phyloP scores from a whole-genome alignment of 805 yeast genomes.

The Sugiyamaella americana region DNA sequence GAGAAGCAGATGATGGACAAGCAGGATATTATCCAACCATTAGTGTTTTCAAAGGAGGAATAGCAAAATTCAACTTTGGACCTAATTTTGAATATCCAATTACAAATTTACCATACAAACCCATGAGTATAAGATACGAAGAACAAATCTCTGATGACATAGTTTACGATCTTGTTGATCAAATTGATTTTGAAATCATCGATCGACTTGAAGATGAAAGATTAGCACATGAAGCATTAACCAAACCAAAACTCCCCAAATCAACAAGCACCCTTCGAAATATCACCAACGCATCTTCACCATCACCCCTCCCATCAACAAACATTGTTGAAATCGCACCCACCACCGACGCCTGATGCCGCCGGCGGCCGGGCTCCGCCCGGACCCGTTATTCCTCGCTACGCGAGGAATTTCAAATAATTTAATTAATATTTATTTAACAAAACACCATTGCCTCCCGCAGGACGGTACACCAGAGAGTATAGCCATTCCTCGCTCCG shows the following conservation, averaged over 20 bases:
- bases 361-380: neutral
- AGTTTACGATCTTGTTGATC: slow-evolving; percentile 79
- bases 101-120: slow-evolving; percentile 32
- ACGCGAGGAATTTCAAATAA: no score
- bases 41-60: slow-evolving; percentile 74
- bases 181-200: slow-evolving; percentile 47
- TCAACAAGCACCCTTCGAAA: neutral
- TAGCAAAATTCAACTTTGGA: slow-evolving; percentile 63
- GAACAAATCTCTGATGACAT: slow-evolving; percentile 75
- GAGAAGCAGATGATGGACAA: slow-evolving; percentile 62
- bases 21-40: slow-evolving; percentile 90
- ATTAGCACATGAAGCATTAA: neutral
- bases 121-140: slow-evolving; percentile 55
- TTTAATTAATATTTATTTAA: no score
- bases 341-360: neutral
- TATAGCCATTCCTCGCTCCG: no score
- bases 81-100: slow-evolving; percentile 47
- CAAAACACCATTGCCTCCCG: no score
- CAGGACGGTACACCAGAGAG: no score
- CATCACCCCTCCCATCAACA: neutral
- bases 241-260: neutral
- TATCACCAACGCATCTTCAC: neutral
- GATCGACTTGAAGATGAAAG: slow-evolving; percentile 12
- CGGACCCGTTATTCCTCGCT: neutral
- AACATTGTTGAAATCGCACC: neutral